Percentiles rank a stretch among this genome's conserved stretches.
Evolutionary conservation across 371 early-diverging fungal species (phyloP).

Genomic region (Mortierella sp.): DNA sequence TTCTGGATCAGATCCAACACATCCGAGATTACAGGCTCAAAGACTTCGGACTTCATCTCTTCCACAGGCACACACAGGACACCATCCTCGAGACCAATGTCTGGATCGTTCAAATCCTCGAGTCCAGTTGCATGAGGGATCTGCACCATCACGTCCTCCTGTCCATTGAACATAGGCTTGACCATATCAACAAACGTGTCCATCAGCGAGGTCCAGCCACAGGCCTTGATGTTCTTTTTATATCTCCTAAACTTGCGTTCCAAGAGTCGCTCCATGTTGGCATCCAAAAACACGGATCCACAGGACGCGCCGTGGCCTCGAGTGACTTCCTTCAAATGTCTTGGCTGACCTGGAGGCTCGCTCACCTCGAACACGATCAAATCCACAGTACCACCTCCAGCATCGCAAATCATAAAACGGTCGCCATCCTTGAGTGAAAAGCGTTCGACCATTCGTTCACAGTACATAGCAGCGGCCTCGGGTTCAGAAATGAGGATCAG

Average conservation of each 20-base stretch:
- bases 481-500: constrained; percentile 62
- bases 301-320: constrained; percentile 68
- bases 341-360: constrained; percentile 33
- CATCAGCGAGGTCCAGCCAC: constrained; percentile 67
- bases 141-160: constrained; percentile 62
- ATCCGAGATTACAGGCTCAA: constrained; percentile 70
- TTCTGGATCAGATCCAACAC: constrained; percentile 67
- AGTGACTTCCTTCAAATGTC: constrained; percentile 62
- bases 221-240: constrained; percentile 60
- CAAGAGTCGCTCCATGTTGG: constrained; percentile 63
- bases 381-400: constrained; percentile 75
- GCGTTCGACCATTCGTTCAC: constrained; percentile 60
- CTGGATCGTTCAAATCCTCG: constrained; percentile 59
- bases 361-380: constrained; percentile 58
- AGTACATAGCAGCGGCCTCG: constrained; percentile 66
- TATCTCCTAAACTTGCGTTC: constrained; percentile 62
- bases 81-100: constrained; percentile 64
- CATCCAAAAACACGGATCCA: constrained; percentile 67
- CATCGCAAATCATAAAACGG: constrained; percentile 72
- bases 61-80: constrained; percentile 57
- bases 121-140: constrained; percentile 61
- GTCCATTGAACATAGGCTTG: constrained; percentile 66
- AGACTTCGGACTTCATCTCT: constrained; percentile 58
- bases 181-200: constrained; percentile 64
- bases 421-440: constrained; percentile 59